Percentiles rank a stretch among this genome's conserved stretches.
phyloP scores from a whole-genome alignment of 257 asterid species.

The Gentiana dahurica region DNA sequence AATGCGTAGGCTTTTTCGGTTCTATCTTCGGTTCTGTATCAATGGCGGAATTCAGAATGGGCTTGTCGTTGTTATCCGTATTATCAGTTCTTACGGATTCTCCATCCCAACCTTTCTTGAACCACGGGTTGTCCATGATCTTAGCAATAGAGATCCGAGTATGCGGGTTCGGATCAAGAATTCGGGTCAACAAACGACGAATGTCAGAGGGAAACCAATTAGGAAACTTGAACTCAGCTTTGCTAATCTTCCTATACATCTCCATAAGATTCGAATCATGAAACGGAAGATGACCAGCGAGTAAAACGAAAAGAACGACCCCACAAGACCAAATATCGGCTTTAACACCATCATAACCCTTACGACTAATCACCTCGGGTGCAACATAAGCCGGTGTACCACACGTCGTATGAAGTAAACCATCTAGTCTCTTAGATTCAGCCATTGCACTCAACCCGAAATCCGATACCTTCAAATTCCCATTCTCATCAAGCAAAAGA shows the following conservation, averaged over 20 bases:
- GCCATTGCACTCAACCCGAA: slow-evolving; percentile 65
- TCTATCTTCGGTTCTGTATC: slow-evolving; percentile 17
- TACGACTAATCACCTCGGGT: slow-evolving; percentile 56
- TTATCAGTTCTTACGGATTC: slow-evolving; percentile 11
- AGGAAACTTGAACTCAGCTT: slow-evolving; percentile 50
- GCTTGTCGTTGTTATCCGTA: slow-evolving; percentile 4
- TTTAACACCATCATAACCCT: slow-evolving; percentile 65
- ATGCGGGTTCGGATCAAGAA: slow-evolving; percentile 65
- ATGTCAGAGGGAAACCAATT: slow-evolving; percentile 50
- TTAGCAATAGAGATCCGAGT: slow-evolving; percentile 42
- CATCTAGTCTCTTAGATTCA: slow-evolving; percentile 50
- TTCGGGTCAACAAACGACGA: slow-evolving; percentile 33
- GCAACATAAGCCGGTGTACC: slow-evolving; percentile 86
- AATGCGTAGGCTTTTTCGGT: slow-evolving; percentile 20
- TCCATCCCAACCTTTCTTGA: slow-evolving; percentile 34
- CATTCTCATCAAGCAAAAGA: slow-evolving; percentile 57
- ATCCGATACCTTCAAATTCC: slow-evolving; percentile 61
- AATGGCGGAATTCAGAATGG: slow-evolving; percentile 4
- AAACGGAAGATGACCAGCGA: slow-evolving; percentile 69
- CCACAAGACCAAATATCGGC: slow-evolving; percentile 88
- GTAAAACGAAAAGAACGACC: slow-evolving; percentile 53
- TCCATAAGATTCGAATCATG: slow-evolving; percentile 46
- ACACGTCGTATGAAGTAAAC: slow-evolving; percentile 72
- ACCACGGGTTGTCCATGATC: slow-evolving; percentile 64
- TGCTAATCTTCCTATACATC: slow-evolving; percentile 55